Evolutionary conservation across 2,329 filamentous ascomycete species (phyloP).

Genomic region (Colletotrichum sp.): DNA sequence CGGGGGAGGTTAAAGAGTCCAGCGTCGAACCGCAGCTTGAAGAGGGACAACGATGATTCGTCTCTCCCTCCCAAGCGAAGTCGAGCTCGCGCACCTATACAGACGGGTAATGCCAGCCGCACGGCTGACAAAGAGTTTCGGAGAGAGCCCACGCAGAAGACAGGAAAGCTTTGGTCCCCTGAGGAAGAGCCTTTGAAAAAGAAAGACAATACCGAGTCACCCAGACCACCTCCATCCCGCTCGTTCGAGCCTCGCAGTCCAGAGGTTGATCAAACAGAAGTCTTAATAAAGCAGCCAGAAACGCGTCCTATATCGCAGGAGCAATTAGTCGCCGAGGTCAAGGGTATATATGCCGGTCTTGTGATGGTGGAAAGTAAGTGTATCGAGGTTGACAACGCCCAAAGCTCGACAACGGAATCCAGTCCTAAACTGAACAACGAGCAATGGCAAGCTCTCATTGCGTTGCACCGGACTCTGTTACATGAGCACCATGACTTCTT

Average conservation of each 20-base stretch:
- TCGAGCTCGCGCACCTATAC: not conserved
- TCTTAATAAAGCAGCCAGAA: constrained; percentile 55
- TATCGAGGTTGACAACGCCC: constrained; percentile 78
- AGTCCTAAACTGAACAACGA: constrained; percentile 58
- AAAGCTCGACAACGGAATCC: constrained; percentile 49
- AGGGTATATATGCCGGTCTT: constrained; percentile 81
- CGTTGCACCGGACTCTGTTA: constrained; percentile 79
- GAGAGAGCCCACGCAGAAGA: not conserved
- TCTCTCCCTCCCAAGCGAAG: not conserved
- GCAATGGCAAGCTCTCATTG: constrained; percentile 86
- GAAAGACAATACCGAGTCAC: not conserved
- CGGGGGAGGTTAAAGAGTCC: not conserved
- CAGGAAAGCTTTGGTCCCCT: not conserved
- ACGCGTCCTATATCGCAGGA: constrained; percentile 76
- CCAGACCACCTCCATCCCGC: fast-evolving
- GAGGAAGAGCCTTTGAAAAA: not conserved
- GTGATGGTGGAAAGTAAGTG: constrained; percentile 89
- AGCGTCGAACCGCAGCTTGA: not conserved
- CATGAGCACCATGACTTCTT: constrained; percentile 90
- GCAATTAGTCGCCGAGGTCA: constrained; percentile 81
- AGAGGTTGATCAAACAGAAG: not conserved
- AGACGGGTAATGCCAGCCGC: fast-evolving
- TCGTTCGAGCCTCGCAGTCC: fast-evolving
- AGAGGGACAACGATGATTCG: not conserved
- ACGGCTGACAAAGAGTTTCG: not conserved